Base-by-base conservation (phyloP, 108 stramenopile species). In the Fragilariopsis cylindrus region DNA sequence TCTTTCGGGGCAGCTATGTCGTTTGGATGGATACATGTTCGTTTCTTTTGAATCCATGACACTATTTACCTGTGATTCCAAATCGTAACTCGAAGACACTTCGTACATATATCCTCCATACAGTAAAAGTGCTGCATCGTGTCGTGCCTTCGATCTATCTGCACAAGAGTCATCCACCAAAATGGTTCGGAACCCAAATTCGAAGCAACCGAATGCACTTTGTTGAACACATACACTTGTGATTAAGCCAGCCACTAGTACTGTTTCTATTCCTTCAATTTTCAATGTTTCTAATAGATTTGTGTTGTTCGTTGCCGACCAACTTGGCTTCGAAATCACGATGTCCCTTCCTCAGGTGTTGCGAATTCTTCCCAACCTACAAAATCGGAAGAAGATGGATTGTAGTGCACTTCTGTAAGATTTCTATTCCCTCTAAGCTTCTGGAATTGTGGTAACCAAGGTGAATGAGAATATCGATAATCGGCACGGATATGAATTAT, bases 51-150 rank as follows among this genome's bases (percentile, higher is more conserved):
- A 30, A 30, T 0, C 30, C 30, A 30, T 30, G 30, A 30, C 30
- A 30, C 30, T 30, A 30, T 30, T 30, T 30, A 30, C 0, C 30
- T 30, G 30, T 30, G 30, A 53, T 53, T 53, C n/a, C 52, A 53
- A 53, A n/a, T 53, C 52, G 52, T 53, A 15, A n/a, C 52, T 53
- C 15, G 52, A 53, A n/a, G 55, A 5, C 9, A 63, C 19, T 50
- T 89, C 84, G 69, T 89, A 89, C 86, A 89, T 87, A 71, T 89
- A 89, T 64, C 82, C 82, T 8, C 86, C 88, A 68, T 87, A 89
- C 50, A 89, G 47, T 2, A 76, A 82, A 44, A 89, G 43, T 0
- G 86, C 86, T 5, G 85, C 84, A 40, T 87, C 77, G 62, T 89
- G 88, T n/a, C 88, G 47, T 3, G 58, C 82, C 21, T 63, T 71